Evolutionary conservation across 2,329 filamentous ascomycete genomes (phyloP).

Genomic region (Pseudogymnoascus sp.): DNA sequence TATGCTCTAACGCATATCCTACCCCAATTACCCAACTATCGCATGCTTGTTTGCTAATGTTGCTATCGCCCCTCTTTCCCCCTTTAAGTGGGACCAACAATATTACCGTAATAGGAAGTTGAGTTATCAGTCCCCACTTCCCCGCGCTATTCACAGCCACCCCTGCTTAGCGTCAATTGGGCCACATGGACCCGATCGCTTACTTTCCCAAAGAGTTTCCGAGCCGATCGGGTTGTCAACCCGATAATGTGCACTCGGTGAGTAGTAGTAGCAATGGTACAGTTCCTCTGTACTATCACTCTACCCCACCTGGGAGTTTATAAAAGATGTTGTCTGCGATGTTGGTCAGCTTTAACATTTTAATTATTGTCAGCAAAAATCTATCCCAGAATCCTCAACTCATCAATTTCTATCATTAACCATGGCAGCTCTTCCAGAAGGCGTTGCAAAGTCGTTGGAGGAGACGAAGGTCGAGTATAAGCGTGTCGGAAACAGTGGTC

Average conservation of each 20-base stretch:
- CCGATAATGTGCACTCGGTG: background rate
- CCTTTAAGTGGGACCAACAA: background rate
- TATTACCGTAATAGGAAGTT: background rate
- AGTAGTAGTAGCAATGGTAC: background rate
- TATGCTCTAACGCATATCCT: background rate
- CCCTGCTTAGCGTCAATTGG: background rate
- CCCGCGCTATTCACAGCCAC: background rate
- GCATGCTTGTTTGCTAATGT: background rate
- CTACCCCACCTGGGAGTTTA: background rate
- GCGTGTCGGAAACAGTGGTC: conserved; percentile 52
- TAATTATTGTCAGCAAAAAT: background rate
- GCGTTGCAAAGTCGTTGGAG: conserved; percentile 27
- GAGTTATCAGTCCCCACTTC: background rate
- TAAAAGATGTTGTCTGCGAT: conserved; percentile 1
- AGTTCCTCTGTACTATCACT: background rate
- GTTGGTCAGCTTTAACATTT: background rate
- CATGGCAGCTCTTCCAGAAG: conserved; percentile 2
- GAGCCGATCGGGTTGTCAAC: conserved; percentile 1
- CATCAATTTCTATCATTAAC: background rate
- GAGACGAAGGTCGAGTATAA: conserved; percentile 41
- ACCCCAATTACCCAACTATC: background rate
- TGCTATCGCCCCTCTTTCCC: background rate
- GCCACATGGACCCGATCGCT: background rate
- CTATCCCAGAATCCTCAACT: background rate
- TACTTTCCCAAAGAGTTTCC: background rate